phyloP scores from a whole-genome alignment of 371 early-diverging fungal genomes.

The Haplosporangium sp. region DNA sequence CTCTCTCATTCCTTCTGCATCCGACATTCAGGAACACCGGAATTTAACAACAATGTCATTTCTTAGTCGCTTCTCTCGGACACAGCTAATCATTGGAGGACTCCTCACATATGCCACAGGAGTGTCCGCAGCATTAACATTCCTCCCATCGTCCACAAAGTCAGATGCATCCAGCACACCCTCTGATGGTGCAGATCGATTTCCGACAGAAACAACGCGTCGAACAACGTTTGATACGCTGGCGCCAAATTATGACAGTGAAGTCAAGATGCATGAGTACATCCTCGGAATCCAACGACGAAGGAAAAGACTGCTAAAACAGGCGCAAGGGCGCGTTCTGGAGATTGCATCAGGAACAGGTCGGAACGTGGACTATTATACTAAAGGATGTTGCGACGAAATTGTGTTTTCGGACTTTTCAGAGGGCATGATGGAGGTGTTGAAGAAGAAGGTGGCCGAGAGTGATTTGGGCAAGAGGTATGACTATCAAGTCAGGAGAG shows the following conservation, averaged over 20 bases:
- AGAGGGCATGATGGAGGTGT: slow-evolving; percentile 50
- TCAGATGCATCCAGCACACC: not conserved
- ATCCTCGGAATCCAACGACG: slow-evolving; percentile 51
- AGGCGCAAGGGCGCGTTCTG: slow-evolving; percentile 37
- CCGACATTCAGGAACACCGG: slow-evolving; percentile 1
- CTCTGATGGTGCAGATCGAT: slow-evolving; percentile 11
- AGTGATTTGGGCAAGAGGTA: slow-evolving; percentile 52
- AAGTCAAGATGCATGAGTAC: slow-evolving; percentile 43
- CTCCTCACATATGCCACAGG: slow-evolving; percentile 51
- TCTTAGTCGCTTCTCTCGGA: slow-evolving; percentile 43
- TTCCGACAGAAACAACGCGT: slow-evolving; percentile 38
- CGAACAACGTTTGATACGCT: slow-evolving; percentile 42
- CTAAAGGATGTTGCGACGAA: slow-evolving; percentile 45
- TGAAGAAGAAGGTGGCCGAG: slow-evolving; percentile 33
- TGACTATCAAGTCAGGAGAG: slow-evolving; percentile 42
- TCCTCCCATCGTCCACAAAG: slow-evolving; percentile 27
- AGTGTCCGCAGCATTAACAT: slow-evolving; percentile 45
- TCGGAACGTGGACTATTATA: slow-evolving; percentile 48
- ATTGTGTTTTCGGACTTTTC: slow-evolving; percentile 55
- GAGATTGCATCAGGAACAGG: slow-evolving; percentile 54
- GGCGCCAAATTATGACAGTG: slow-evolving; percentile 40
- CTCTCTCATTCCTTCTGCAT: not conserved
- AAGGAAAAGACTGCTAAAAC: slow-evolving; percentile 39
- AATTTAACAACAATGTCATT: slow-evolving; percentile 26
- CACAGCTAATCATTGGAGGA: slow-evolving; percentile 50